Conservation (phyloP, 805 yeast genomes). For the Sungouiozyma ichnusensis region DNA sequence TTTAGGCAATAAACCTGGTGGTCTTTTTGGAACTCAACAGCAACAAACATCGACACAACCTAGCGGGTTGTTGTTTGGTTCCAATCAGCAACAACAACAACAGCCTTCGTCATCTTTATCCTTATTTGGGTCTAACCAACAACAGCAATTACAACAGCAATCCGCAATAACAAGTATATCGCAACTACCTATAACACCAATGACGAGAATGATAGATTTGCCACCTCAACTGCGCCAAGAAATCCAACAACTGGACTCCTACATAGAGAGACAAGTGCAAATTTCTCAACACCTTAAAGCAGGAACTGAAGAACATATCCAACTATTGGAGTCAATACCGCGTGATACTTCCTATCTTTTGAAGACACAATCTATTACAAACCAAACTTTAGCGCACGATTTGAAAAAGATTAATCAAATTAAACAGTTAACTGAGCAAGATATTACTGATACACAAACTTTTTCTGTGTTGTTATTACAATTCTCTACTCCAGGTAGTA, state of each 20-base stretch:
- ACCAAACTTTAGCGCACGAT: slow-evolving; percentile 49
- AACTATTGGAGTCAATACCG: slow-evolving; percentile 59
- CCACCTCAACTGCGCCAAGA: slow-evolving; percentile 64
- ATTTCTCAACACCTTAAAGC: slow-evolving; percentile 59
- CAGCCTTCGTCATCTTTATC: slow-evolving; percentile 6
- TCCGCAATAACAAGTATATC: slow-evolving; percentile 35
- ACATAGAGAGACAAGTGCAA: slow-evolving; percentile 62
- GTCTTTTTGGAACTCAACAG: slow-evolving; percentile 18
- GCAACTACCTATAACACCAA: slow-evolving; percentile 47
- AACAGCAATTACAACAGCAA: slow-evolving; percentile 21
- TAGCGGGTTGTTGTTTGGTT: slow-evolving; percentile 29
- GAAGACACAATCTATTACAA: slow-evolving; percentile 50
- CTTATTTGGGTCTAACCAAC: slow-evolving; percentile 11
- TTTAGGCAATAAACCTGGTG: slow-evolving; percentile 10
- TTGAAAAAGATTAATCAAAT: slow-evolving; percentile 36
- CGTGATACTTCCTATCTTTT: slow-evolving; percentile 57
- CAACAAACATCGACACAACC: slow-evolving; percentile 5
- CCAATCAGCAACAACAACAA: slow-evolving; percentile 2
- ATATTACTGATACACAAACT: slow-evolving; percentile 37
- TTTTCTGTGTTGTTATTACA: slow-evolving; percentile 45
- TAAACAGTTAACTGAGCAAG: slow-evolving; percentile 34
- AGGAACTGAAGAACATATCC: slow-evolving; percentile 51
- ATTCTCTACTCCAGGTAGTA: slow-evolving; percentile 43
- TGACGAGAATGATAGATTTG: slow-evolving; percentile 65
- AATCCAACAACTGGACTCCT: slow-evolving; percentile 58